Percentiles rank a stretch among this genome's conserved stretches.
Conservation (phyloP, 345 rosid genomes). For the Boechera divaricarpa region DNA sequence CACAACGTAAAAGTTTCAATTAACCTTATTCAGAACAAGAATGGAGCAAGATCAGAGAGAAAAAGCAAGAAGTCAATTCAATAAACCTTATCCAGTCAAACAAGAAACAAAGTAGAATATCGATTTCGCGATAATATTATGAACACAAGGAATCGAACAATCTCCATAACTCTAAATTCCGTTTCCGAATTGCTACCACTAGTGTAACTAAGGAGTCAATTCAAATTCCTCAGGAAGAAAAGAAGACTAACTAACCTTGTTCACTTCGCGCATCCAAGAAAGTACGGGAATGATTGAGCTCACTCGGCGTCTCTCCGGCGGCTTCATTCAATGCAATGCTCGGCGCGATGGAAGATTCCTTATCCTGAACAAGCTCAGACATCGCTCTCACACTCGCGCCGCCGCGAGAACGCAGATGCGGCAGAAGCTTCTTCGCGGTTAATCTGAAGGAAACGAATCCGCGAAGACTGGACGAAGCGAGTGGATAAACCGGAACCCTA, state of each 20-base stretch:
- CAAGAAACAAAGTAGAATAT: slow-evolving; percentile 19
- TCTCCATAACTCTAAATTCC: slow-evolving; percentile 15
- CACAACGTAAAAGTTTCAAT: too few relatives aligned
- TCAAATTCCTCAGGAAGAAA: slow-evolving; percentile 22
- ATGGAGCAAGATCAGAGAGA: slow-evolving; percentile 14
- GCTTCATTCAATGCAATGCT: slow-evolving; percentile 36
- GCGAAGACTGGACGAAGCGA: slow-evolving; percentile 38
- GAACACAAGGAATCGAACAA: slow-evolving; percentile 9
- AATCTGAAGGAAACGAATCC: slow-evolving; percentile 41
- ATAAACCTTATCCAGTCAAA: slow-evolving; percentile 29
- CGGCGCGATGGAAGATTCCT: slow-evolving; percentile 52
- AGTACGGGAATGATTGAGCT: slow-evolving; percentile 60
- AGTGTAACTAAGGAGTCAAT: slow-evolving; percentile 7
- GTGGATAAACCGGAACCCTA: slow-evolving; percentile 47
- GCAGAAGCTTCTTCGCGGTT: slow-evolving; percentile 42
- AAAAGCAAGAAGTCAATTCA: slow-evolving; percentile 10
- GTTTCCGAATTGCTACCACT: slow-evolving; percentile 5
- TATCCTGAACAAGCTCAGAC: slow-evolving; percentile 71
- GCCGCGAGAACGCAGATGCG: slow-evolving; percentile 44
- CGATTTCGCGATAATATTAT: slow-evolving; percentile 9
- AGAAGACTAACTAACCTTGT: slow-evolving; percentile 57
- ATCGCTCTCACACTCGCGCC: slow-evolving; percentile 50
- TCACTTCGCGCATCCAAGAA: slow-evolving; percentile 75
- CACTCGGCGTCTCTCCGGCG: slow-evolving; percentile 30
- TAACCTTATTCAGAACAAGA: not conserved